Evolutionary conservation across 2,329 filamentous ascomycete species (phyloP).

Genomic region (Cladosporium sp.): DNA sequence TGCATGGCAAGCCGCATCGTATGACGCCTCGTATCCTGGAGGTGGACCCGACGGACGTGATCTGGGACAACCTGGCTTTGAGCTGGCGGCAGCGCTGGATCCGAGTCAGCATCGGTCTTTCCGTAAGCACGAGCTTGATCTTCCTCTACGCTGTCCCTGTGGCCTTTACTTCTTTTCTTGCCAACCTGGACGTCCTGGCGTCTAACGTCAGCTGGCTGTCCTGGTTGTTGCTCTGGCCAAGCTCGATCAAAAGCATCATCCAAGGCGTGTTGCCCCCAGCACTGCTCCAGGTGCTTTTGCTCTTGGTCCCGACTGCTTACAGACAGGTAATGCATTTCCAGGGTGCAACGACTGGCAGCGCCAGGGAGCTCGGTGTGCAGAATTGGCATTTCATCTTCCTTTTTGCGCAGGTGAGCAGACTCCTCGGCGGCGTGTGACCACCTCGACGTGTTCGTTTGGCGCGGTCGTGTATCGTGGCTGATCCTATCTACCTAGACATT

Average conservation of each 20-base stretch:
- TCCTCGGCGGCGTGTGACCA: too few species aligned
- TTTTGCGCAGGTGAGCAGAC: too few species aligned
- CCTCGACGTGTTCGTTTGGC: too few species aligned
- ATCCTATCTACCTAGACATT: constrained; percentile 93
- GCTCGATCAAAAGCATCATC: constrained; percentile 57
- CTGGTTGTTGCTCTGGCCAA: constrained; percentile 60
- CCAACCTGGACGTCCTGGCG: constrained; percentile 68
- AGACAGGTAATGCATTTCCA: constrained; percentile 64
- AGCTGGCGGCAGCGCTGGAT: constrained; percentile 88
- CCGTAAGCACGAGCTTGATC: constrained; percentile 65
- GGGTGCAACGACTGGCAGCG: constrained; percentile 74
- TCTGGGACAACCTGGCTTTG: constrained; percentile 97
- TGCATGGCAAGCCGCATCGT: constrained; percentile 82
- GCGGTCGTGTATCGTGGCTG: too few species aligned
- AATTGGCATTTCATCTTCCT: constrained; percentile 89
- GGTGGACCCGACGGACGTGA: constrained; percentile 83
- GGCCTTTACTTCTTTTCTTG: constrained; percentile 75
- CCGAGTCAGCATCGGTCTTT: constrained; percentile 59
- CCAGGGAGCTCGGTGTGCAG: constrained; percentile 77
- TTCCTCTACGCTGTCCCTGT: constrained; percentile 88
- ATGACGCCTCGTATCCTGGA: constrained; percentile 90
- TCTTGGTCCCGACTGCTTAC: constrained; percentile 72
- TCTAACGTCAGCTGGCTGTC: constrained; percentile 59
- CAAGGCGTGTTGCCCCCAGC: constrained; percentile 81
- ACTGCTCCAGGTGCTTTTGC: constrained; percentile 77